A percentile compares a stretch with the other conserved stretches of the same genome.
Conservation (phyloP, 352 stramenopile genomes). For the Pythium chondricola region DNA sequence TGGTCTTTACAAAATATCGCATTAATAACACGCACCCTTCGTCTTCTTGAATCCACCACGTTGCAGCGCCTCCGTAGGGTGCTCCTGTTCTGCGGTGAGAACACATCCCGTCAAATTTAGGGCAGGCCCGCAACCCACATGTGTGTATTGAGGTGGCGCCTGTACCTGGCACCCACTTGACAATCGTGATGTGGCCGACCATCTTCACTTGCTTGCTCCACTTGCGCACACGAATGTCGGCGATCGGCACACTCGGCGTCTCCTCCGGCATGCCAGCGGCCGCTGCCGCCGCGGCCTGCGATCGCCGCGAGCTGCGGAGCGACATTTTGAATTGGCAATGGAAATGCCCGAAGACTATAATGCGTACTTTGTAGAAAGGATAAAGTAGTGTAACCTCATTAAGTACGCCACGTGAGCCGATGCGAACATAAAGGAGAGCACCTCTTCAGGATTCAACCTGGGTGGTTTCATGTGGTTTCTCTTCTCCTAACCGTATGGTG, state of each 20-base stretch:
- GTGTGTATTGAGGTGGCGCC: no score
- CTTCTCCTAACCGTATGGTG: no score
- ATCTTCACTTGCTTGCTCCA: slow-evolving; percentile 65
- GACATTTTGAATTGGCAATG: slow-evolving; percentile 30
- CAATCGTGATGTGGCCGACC: slow-evolving; percentile 63
- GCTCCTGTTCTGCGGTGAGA: slow-evolving; percentile 25
- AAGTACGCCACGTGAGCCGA: slow-evolving; percentile 4
- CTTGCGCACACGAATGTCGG: slow-evolving; percentile 66
- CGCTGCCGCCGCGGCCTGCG: slow-evolving; percentile 23
- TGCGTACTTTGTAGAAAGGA: slow-evolving; percentile 3
- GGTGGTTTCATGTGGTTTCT: slow-evolving; percentile 8
- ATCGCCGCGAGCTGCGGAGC: slow-evolving; percentile 31
- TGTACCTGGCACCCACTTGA: slow-evolving; percentile 71
- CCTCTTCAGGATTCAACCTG: neutral
- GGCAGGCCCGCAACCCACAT: neutral
- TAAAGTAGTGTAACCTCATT: neutral
- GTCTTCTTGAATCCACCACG: slow-evolving; percentile 62
- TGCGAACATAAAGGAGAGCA: neutral
- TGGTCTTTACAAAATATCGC: no score
- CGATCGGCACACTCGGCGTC: slow-evolving; percentile 38
- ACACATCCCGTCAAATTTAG: neutral
- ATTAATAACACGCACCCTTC: slow-evolving; percentile 46
- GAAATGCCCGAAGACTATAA: neutral
- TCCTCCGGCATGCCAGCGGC: slow-evolving; percentile 13
- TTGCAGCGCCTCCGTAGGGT: slow-evolving; percentile 59